Conservation (phyloP, 2,329 filamentous ascomycete genomes). For the Calycina herbarum region DNA sequence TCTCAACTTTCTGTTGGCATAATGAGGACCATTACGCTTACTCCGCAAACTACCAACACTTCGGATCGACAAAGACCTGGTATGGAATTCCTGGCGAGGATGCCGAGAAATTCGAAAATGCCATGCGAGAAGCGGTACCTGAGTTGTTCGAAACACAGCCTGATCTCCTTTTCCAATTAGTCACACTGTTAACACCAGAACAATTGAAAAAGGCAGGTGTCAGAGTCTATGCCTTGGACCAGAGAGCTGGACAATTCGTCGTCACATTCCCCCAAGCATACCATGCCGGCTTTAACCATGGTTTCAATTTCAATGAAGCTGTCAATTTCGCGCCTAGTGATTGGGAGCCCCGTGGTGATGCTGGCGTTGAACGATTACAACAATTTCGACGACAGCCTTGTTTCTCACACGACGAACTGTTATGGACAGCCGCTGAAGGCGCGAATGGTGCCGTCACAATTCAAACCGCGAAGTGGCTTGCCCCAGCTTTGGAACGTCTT, state of each 20-base stretch:
- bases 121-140: constrained; percentile 92
- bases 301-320: constrained; percentile 98
- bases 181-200: constrained; percentile 92
- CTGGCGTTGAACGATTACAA: constrained; percentile 82
- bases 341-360: constrained; percentile 90
- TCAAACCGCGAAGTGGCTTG: constrained; percentile 92
- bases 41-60: constrained; percentile 97
- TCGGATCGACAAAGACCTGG: constrained; percentile 98
- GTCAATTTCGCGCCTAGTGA: constrained; percentile 96
- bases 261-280: constrained; percentile 97
- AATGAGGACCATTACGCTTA: constrained; percentile 98
- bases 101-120: constrained; percentile 89
- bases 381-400: constrained; percentile 89
- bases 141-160: constrained; percentile 97
- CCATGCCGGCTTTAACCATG: constrained; percentile 97
- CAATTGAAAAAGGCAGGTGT: constrained; percentile 92
- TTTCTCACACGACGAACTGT: constrained; percentile 93
- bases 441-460: constrained; percentile 67
- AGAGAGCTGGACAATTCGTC: constrained; percentile 92
- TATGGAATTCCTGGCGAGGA: constrained; percentile 96
- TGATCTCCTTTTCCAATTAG: constrained; percentile 92
- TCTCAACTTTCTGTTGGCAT: constrained; percentile 99
- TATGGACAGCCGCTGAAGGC: constrained; percentile 84
- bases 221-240: constrained; percentile 90
- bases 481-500: constrained; percentile 80